phyloP scores from a whole-genome alignment of 2,329 filamentous ascomycete species.

The Penicillium sp. region DNA sequence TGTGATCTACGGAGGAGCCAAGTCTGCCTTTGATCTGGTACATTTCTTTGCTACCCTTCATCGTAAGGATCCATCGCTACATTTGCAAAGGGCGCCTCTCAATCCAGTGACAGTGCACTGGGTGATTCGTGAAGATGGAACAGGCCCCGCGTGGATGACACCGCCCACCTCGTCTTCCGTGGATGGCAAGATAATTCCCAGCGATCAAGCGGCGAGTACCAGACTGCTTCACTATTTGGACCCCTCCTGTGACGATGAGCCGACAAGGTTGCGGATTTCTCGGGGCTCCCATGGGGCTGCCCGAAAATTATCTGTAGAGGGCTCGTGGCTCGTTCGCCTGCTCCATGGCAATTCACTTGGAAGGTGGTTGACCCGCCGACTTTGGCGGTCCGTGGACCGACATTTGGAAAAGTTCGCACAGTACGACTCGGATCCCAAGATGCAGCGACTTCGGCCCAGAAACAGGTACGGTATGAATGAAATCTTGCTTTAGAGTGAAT shows the following conservation, averaged over 20 bases:
- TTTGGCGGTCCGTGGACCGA: conserved; percentile 18
- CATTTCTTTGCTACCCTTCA: conserved; percentile 24
- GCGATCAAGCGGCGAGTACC: conserved; percentile 21
- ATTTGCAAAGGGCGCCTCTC: conserved; percentile 4
- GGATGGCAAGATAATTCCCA: conserved; percentile 14
- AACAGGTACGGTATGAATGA: conserved; percentile 6
- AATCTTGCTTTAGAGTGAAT: too few relatives aligned
- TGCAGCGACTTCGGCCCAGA: conserved; percentile 15
- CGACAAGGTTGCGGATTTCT: conserved; percentile 8
- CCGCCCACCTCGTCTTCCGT: conserved; percentile 16
- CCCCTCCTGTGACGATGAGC: conserved; percentile 14
- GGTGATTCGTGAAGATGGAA: conserved; percentile 19
- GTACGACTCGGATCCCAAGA: conserved; percentile 16
- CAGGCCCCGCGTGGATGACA: conserved; percentile 21
- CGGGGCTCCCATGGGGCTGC: too few relatives aligned
- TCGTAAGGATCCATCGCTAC: conserved; percentile 8
- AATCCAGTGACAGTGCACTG: conserved; percentile 19
- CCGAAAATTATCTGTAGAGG: conserved; percentile 11
- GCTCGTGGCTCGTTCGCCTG: conserved; percentile 17
- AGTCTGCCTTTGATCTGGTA: conserved; percentile 23
- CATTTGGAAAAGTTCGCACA: conserved; percentile 8
- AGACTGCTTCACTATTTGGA: conserved; percentile 15
- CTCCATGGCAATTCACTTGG: conserved; percentile 20
- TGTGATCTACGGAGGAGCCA: conserved; percentile 22
- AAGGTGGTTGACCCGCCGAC: conserved; percentile 12